Evolutionary conservation across 768 basidiomycete species (phyloP).

Genomic region (Tephrocybe sp.): DNA sequence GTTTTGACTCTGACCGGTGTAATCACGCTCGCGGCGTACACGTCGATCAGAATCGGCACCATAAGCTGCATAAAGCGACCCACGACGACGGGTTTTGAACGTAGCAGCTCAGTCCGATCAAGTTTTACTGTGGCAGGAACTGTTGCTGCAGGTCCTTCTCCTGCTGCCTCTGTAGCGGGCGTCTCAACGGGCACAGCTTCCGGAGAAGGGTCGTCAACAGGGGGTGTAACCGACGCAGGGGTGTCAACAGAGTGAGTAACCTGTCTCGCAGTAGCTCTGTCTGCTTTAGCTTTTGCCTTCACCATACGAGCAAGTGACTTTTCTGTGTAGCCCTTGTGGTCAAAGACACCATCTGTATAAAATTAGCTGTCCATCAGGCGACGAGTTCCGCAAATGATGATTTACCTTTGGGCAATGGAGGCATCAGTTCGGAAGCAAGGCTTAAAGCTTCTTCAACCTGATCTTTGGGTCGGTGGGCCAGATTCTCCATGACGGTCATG

Average conservation of each 20-base stretch:
- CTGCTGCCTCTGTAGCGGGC: conserved; percentile 43
- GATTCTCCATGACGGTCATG: conserved; percentile 97
- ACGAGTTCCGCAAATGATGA: background rate
- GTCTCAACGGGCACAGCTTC: conserved; percentile 26
- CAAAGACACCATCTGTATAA: conserved; percentile 86
- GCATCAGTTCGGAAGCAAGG: conserved; percentile 88
- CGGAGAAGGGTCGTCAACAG: conserved; percentile 27
- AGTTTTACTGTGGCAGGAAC: conserved; percentile 35
- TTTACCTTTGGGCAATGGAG: conserved; percentile 87
- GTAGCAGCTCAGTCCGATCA: conserved; percentile 75
- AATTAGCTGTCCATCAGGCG: conserved; percentile 4
- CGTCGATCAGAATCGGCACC: conserved; percentile 93
- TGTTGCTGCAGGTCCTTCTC: conserved; percentile 28
- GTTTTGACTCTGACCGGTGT: conserved; percentile 87
- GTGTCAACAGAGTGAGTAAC: conserved; percentile 33
- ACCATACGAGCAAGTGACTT: conserved; percentile 75
- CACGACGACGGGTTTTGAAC: conserved; percentile 73
- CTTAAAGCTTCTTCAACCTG: conserved; percentile 94
- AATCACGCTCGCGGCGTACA: conserved; percentile 98
- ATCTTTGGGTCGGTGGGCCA: conserved; percentile 95
- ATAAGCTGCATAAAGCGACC: conserved; percentile 84
- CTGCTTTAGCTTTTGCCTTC: conserved; percentile 83
- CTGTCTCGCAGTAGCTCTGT: conserved; percentile 69
- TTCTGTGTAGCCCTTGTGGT: conserved; percentile 87
- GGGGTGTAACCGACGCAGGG: conserved; percentile 13